Conservation (phyloP, 2,329 filamentous ascomycete species). For the Cercospora berteroae region DNA sequence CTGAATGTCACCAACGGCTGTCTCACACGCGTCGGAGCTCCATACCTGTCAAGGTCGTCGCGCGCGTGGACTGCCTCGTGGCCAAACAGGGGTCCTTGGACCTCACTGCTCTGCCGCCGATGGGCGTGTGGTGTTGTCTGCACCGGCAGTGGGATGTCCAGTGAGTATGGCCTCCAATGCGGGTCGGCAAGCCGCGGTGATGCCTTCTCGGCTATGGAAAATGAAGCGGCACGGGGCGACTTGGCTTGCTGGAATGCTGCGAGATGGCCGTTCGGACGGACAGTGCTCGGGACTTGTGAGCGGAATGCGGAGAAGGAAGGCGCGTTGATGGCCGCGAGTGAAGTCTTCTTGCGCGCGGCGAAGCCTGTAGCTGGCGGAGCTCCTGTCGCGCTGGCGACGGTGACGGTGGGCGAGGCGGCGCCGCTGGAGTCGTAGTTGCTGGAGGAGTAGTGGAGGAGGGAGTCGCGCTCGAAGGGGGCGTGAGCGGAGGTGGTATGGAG, state of each 20-base stretch:
- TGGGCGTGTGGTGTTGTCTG: neutral
- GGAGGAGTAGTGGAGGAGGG: constrained; percentile 5
- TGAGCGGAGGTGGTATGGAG: neutral
- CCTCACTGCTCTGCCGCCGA: constrained; percentile 5
- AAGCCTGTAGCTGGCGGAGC: neutral
- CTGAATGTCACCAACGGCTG: neutral
- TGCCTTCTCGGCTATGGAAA: constrained; percentile 44
- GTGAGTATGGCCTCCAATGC: constrained; percentile 33
- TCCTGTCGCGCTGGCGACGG: constrained; percentile 33
- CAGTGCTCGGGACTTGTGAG: constrained; percentile 35
- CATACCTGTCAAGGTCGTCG: constrained; percentile 11
- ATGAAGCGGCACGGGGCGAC: constrained; percentile 48
- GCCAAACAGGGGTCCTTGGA: neutral
- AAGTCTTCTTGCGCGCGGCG: constrained; percentile 10
- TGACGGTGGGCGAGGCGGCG: constrained; percentile 23
- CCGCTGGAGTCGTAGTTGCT: constrained; percentile 13
- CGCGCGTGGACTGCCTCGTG: neutral
- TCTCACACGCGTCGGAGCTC: neutral
- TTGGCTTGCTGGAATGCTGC: constrained; percentile 48
- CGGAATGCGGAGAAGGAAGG: constrained; percentile 48
- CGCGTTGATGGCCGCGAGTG: constrained; percentile 29
- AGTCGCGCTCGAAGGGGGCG: neutral
- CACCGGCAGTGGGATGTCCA: constrained; percentile 34
- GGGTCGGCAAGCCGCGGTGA: constrained; percentile 39
- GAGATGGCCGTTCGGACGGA: constrained; percentile 9